Evolutionary conservation across 371 early-diverging fungal genomes (phyloP), one percentile per base, ranked within the genome.

Genomic region (Smittium mucronatum): DNA sequence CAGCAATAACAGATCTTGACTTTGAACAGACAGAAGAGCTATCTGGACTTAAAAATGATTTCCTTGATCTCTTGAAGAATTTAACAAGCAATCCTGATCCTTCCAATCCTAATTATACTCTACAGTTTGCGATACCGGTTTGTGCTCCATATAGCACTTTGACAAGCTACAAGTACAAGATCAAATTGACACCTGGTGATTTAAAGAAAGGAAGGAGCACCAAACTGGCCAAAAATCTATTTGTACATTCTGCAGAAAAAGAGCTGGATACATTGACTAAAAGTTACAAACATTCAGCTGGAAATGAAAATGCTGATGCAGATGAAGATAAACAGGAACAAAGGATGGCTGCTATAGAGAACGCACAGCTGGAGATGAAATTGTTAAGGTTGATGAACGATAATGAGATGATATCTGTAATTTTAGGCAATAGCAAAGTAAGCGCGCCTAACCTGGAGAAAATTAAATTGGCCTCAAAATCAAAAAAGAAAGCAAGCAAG

Each of bases 141-240:
- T 92, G 94, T 74, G 99, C 97, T 1, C 99, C 99, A 0, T 99
- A 94, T 78, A 74, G 79, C 2, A 83, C 92, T 0, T 78, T 99
- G 25, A 86, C 88, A 31, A 86, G 88, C 68, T 96, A 89, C 85
- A 95, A 94, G 79, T 99, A 93, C 81, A 93, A 91, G 78, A 91
- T 95, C 32, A 97, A 98, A 78, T 79, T 99, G 58, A 82, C 88
- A 0, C 99, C 99, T 1, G 99, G 99, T n/a, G 77, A 87, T 21
- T 77, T 91, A 73, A 99, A 99, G 77, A 94, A 94, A 81, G 99
- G 99, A 68, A 97, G 96, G 81, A 90, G 82, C 0, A 76, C 80
- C 64, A 84, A 85, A 71, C 67, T 78, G 47, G 83, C 78, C 1
- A 57, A 74, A 61, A 77, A 82, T 35, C 79, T 88, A 33, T 82